A percentile compares a stretch with the other conserved stretches of the same genome.
Conservation (phyloP, 805 yeast genomes). For the Monosporozyma yasuniensis region DNA sequence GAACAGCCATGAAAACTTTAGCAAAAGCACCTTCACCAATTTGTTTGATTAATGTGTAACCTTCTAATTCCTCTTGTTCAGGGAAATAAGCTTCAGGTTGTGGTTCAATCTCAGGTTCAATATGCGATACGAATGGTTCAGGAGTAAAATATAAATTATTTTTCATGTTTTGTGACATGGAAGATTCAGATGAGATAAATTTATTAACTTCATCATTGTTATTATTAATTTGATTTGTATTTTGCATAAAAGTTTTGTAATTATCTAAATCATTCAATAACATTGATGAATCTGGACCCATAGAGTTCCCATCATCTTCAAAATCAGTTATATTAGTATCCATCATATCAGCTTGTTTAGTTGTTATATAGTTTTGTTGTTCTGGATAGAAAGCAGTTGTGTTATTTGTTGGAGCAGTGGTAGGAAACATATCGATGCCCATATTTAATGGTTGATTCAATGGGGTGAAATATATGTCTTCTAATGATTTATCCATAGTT, state of each 20-base stretch:
- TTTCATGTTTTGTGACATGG: background rate
- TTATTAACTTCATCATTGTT: background rate
- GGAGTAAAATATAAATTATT: background rate
- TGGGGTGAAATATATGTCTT: background rate
- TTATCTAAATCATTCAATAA: background rate
- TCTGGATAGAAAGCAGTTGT: background rate
- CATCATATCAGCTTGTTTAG: background rate
- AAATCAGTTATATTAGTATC: background rate
- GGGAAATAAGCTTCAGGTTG: constrained; percentile 12
- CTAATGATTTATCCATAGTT: background rate
- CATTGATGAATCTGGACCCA: background rate
- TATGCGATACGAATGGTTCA: background rate
- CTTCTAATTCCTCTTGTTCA: constrained; percentile 31
- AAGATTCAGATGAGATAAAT: background rate
- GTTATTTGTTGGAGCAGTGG: background rate
- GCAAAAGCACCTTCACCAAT: constrained; percentile 82
- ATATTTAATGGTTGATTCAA: background rate
- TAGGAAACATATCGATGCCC: background rate
- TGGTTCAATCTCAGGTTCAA: background rate
- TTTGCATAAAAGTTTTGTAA: background rate
- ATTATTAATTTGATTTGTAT: background rate
- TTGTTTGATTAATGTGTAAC: constrained; percentile 35
- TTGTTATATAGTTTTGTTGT: background rate
- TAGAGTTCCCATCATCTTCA: background rate
- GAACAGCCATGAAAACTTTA: constrained; percentile 55